Evolutionary conservation across 441 rosid species (phyloP).

Genomic region (Syzygium syzygioides): DNA sequence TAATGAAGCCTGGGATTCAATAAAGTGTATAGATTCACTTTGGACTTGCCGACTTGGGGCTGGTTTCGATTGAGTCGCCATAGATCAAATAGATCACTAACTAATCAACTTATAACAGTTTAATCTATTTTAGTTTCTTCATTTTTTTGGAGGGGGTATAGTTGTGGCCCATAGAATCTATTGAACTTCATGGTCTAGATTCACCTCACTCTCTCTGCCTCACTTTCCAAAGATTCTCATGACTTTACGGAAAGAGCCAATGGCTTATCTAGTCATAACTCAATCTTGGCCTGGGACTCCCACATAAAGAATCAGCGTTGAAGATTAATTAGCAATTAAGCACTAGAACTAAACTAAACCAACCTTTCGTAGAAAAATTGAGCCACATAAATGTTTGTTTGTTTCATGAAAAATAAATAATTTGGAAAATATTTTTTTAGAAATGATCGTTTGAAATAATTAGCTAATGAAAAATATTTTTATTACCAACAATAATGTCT

Average conservation of each 20-base stretch:
- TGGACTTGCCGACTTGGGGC: too few species aligned
- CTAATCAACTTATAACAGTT: not conserved
- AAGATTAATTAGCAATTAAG: not conserved
- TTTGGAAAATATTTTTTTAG: too few species aligned
- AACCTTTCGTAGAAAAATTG: not conserved
- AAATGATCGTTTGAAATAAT: too few species aligned
- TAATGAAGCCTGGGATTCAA: too few species aligned
- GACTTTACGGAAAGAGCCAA: not conserved
- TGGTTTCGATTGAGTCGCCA: not conserved
- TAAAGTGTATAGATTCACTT: too few species aligned
- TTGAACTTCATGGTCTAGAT: not conserved
- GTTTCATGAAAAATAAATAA: too few species aligned
- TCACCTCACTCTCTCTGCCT: not conserved
- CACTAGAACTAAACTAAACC: not conserved
- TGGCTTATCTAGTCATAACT: not conserved
- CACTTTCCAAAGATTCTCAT: not conserved
- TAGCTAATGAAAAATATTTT: too few species aligned
- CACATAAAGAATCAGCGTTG: not conserved
- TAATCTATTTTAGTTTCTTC: too few species aligned
- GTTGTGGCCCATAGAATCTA: not conserved
- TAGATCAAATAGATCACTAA: not conserved
- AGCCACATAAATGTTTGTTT: not conserved
- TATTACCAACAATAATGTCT: too few species aligned
- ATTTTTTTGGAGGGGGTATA: not conserved
- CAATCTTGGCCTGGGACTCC: not conserved